Percentiles rank a stretch among this genome's conserved stretches.
Evolutionary conservation across 2,329 filamentous ascomycete genomes (phyloP).

Genomic region (Cryphonectria japonica): DNA sequence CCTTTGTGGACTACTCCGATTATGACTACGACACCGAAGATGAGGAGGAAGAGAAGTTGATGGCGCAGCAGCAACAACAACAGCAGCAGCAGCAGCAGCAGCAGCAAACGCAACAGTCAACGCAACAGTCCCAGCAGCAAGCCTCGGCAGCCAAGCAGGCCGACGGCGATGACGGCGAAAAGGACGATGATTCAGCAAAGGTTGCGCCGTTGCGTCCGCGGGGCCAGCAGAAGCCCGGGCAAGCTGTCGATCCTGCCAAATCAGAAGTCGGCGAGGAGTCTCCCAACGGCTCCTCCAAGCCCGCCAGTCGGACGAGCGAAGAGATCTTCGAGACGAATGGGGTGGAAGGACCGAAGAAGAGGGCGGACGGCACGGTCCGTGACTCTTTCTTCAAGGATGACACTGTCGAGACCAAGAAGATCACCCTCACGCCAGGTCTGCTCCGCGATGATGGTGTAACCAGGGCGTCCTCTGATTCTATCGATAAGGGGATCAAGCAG

Average conservation of each 20-base stretch:
- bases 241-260: slow-evolving; percentile 36
- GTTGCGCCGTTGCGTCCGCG: slow-evolving; percentile 60
- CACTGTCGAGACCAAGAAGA: slow-evolving; percentile 92
- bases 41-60: slow-evolving; percentile 57
- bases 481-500: slow-evolving; percentile 52
- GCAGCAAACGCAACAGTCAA: slow-evolving; percentile 37
- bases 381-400: slow-evolving; percentile 99
- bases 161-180: slow-evolving; percentile 39
- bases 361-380: slow-evolving; percentile 82
- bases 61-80: slow-evolving; percentile 38
- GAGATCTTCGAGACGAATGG: slow-evolving; percentile 65
- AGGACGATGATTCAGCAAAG: slow-evolving; percentile 55
- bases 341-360: slow-evolving; percentile 61
- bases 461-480: slow-evolving; percentile 58
- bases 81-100: slow-evolving; percentile 37
- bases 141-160: slow-evolving; percentile 35
- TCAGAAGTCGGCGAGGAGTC: slow-evolving; percentile 43
- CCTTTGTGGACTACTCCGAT: slow-evolving; percentile 81
- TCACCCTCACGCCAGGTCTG: slow-evolving; percentile 91
- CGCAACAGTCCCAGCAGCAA: slow-evolving; percentile 35
- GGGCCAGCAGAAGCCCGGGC: slow-evolving; percentile 45
- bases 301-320: slow-evolving; percentile 59
- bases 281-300: slow-evolving; percentile 28
- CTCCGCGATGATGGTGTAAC: slow-evolving; percentile 75
- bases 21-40: slow-evolving; percentile 55